A percentile compares a stretch with the other conserved stretches of the same genome.
These are phyloP conservation scores for Limnomonas spitsbergensis DNA, from an alignment of 139 green algal genomes.

Conservation along the genomic window DNA sequence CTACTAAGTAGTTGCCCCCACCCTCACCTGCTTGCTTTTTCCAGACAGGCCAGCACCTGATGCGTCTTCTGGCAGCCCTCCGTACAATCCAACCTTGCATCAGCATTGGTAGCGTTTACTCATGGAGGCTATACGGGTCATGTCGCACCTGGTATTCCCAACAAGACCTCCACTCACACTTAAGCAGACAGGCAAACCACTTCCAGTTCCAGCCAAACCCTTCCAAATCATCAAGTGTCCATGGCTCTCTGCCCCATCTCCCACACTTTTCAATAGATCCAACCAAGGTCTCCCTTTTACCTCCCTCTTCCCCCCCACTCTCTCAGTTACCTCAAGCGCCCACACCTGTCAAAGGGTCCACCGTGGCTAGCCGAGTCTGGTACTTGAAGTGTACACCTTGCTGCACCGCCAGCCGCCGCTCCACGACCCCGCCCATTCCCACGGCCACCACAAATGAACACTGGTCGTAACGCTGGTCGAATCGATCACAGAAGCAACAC, in stretches of 20 bases:
- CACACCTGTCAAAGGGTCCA: neutral
- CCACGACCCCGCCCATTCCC: neutral
- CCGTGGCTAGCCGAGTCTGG: neutral
- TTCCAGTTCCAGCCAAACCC: neutral
- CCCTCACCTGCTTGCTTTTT: neutral
- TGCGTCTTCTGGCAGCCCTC: neutral
- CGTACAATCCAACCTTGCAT: neutral
- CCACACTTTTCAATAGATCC: neutral
- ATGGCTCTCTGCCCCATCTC: neutral
- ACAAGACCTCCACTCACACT: too few relatives aligned
- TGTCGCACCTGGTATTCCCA: too few relatives aligned
- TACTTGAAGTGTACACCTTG: slow-evolving; percentile 1
- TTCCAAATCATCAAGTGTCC: neutral
- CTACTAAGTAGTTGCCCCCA: too few relatives aligned
- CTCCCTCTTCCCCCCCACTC: too few relatives aligned
- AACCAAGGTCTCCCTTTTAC: neutral
- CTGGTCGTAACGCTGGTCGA: slow-evolving; percentile 2
- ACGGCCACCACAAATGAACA: neutral
- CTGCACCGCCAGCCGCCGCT: neutral
- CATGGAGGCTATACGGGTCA: neutral
- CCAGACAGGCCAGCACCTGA: neutral
- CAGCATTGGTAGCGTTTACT: neutral
- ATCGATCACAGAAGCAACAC: neutral
- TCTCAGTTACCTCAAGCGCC: too few relatives aligned
- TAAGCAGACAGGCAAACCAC: neutral